A percentile compares a stretch with the other conserved stretches of the same genome.
Conservation (phyloP, 805 yeast genomes). For the Grigorovia yakushimaensis region DNA sequence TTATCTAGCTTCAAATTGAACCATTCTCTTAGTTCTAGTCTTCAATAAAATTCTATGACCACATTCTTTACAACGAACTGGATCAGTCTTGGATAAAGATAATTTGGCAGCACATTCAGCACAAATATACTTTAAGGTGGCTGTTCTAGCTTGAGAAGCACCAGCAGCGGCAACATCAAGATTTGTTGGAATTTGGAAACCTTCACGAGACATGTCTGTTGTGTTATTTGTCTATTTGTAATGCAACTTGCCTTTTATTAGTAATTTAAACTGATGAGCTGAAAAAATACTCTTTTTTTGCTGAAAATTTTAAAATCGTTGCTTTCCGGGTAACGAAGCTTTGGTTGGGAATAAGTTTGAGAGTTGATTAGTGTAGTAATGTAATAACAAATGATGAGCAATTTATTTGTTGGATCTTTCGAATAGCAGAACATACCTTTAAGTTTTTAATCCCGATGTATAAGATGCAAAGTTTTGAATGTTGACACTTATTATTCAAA, state of each 20-base stretch:
- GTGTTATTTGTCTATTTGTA: not conserved
- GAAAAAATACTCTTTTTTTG: too few species aligned
- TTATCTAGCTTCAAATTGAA: conserved; percentile 73
- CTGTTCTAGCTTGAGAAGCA: conserved; percentile 54
- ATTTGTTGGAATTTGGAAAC: conserved; percentile 73
- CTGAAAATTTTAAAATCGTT: not conserved
- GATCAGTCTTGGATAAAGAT: conserved; percentile 83
- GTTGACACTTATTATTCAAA: too few species aligned
- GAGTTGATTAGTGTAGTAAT: too few species aligned
- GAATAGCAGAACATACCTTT: too few species aligned
- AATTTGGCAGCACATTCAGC: conserved; percentile 92
- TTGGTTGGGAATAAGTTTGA: too few species aligned
- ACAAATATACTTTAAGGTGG: conserved; percentile 88
- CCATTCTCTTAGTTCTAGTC: conserved; percentile 97
- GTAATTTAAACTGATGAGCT: not conserved
- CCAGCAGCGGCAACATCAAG: conserved; percentile 84
- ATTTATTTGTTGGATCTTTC: too few species aligned
- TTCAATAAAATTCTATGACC: conserved; percentile 96
- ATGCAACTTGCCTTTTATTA: not conserved
- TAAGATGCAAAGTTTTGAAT: too few species aligned
- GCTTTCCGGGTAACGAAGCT: not conserved
- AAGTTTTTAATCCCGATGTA: too few species aligned
- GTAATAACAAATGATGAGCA: too few species aligned
- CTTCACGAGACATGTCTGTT: conserved; percentile 58
- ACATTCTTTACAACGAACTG: conserved; percentile 96